Base-by-base conservation (phyloP, 108 stramenopile genomes). In the Parmales sp. region DNA sequence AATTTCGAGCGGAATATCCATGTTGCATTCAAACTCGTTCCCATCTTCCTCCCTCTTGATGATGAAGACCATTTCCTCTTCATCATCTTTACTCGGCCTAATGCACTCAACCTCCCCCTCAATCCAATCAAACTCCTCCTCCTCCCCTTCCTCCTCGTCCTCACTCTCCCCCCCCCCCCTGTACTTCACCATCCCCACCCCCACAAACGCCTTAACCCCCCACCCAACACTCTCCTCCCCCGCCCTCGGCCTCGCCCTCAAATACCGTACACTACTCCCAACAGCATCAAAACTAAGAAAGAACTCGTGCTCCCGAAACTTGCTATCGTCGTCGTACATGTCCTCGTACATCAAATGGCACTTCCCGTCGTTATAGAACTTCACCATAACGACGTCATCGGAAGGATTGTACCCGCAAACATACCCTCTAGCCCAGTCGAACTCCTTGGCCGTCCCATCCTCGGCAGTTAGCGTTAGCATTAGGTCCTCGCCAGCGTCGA, bases 161-260 rank as follows among this genome's bases (percentile, higher is more conserved):
- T 60, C 54, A n/a, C n/a, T n/a, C n/a, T n/a, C n/a, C n/a, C n/a
- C n/a, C n/a, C n/a, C n/a, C n/a, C n/a, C n/a, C n/a, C n/a, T n/a
- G n/a, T n/a, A n/a, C n/a, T n/a, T n/a, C 13, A 34, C 54, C 3
- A 34, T 31, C 11, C 0, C 54, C 13, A 60, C 20, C 54, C 36
- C 54, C n/a, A 60, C 54, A 34, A 34, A 60, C 26, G 54, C 54
- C 54, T 34, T 60, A 34, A 60, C 54, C 54, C 36, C 36, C 54
- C 26, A 34, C n/a, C 54, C 54, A 7, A 60, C 31, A 5, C n/a
- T 34, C n/a, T 2, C 28, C 26, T 60, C 26, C 5, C 13, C 29
- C 3, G 6, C 54, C 7, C 9, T 16, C 54, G 54, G 54, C 54
- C 54, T 60, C 29, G 54, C 28, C 54, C 1, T 20, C 29, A 60